Percentiles rank a stretch among this genome's conserved stretches.
phyloP scores from a whole-genome alignment of 2,329 filamentous ascomycete species.

The Clonostachys rosea region DNA sequence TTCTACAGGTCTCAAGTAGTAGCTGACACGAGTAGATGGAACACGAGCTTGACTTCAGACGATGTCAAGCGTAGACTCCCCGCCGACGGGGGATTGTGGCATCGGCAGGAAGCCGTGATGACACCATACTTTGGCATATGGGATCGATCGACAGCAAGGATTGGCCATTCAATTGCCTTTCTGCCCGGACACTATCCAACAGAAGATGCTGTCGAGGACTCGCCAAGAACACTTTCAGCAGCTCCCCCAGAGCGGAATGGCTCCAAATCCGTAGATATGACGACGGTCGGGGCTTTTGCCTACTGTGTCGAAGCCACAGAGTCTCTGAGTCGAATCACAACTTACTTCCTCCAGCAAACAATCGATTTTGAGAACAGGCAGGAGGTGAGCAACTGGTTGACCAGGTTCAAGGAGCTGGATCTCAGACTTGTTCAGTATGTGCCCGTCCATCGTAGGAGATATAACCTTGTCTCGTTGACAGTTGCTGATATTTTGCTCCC shows the following conservation, averaged over 20 bases:
- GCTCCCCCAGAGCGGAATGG: conserved; percentile 2
- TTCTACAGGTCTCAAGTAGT: neutral
- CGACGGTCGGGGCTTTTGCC: conserved; percentile 37
- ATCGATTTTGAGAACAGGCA: conserved; percentile 30
- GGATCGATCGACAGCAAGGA: conserved; percentile 29
- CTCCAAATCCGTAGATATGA: conserved; percentile 15
- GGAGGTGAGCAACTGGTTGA: conserved; percentile 36
- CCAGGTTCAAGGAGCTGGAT: conserved; percentile 41
- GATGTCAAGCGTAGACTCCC: conserved; percentile 20
- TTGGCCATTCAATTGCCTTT: conserved; percentile 31
- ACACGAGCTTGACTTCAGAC: conserved; percentile 21
- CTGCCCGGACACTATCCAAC: conserved; percentile 22
- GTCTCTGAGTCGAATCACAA: conserved; percentile 35
- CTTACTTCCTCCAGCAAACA: conserved; percentile 36
- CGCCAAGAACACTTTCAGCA: neutral
- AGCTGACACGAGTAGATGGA: conserved; percentile 14
- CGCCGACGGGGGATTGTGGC: conserved; percentile 34
- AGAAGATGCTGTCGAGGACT: conserved; percentile 5
- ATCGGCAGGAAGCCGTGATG: conserved; percentile 24
- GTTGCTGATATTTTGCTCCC: neutral
- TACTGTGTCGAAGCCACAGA: conserved; percentile 42
- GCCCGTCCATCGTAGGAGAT: neutral
- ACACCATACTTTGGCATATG: conserved; percentile 40
- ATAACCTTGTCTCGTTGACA: neutral
- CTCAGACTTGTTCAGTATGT: conserved; percentile 34